Conservation (phyloP, 1,139 yeast genomes). For the Pichia terricola region DNA sequence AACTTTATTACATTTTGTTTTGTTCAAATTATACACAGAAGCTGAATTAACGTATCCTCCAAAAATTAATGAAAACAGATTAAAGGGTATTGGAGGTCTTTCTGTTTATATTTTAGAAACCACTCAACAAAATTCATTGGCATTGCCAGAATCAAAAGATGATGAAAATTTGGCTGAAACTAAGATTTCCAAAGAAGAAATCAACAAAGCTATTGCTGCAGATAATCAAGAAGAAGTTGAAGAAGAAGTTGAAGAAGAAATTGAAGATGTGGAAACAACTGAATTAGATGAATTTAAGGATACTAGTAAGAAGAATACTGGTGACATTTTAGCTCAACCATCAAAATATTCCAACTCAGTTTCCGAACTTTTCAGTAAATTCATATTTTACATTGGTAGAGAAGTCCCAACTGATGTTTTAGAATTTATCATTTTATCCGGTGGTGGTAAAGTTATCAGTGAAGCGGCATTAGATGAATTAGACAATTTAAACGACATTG, state of each 20-base stretch:
- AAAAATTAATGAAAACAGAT: constrained; percentile 56
- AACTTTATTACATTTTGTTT: constrained; percentile 78
- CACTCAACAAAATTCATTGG: constrained; percentile 31
- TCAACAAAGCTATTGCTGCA: constrained; percentile 42
- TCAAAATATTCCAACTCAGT: constrained; percentile 47
- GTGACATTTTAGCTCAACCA: constrained; percentile 79
- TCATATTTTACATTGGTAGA: constrained; percentile 83
- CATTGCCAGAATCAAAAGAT: constrained; percentile 28
- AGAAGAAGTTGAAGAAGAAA: constrained; percentile 29
- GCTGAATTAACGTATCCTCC: constrained; percentile 89
- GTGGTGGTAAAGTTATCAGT: constrained; percentile 80
- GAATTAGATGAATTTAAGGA: constrained; percentile 67
- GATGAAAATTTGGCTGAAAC: constrained; percentile 12
- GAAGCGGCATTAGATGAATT: constrained; percentile 79
- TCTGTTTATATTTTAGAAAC: constrained; percentile 70
- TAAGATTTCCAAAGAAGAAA: constrained; percentile 34
- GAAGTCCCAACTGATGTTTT: constrained; percentile 90
- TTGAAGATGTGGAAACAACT: constrained; percentile 34
- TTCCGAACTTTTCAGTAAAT: constrained; percentile 58
- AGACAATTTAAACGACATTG: constrained; percentile 37
- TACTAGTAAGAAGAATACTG: constrained; percentile 40
- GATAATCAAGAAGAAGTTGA: constrained; percentile 28
- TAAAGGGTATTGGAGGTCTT: constrained; percentile 85
- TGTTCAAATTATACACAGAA: constrained; percentile 79
- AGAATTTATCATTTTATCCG: constrained; percentile 78